Base-by-base conservation (phyloP, 176 grass and related monocot species). In the Oryza meyeriana region DNA sequence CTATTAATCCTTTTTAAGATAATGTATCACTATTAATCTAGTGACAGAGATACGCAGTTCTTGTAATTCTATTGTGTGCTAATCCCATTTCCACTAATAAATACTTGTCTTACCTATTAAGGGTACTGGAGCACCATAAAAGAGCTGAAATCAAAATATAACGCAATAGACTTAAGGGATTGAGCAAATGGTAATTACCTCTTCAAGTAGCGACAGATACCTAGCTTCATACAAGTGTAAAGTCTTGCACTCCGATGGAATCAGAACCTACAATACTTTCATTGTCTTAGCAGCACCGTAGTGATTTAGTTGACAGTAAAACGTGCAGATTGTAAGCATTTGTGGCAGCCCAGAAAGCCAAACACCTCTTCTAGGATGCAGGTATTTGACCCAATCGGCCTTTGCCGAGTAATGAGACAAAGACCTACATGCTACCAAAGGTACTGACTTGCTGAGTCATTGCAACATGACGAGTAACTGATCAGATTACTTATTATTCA, bases 161-260 rank as follows among this genome's bases (percentile, higher is more conserved):
- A 3, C 34, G 40, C 14, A 74, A 35, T 62, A 72, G 29, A 76
- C 71, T n/a, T n/a, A 36, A 78, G 16, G 17, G 39, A 84, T 12
- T 75, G 29, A 79, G 64, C 39, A 22, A 80, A 42, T 27, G 5
- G 66, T 12, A 72, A 57, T 84, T 86, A 98, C 95, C 92, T 98
- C 92, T 59, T 98, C 92, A 42, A 98, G 76, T 69, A 98, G 84
- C 76, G 92, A 88, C 84, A 98, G 80, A 86, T 93, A 95, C 82
- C 92, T 93, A 82, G 95, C 92, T 85, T 98, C 95, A 83, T 98
- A 98, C 58, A 98, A 87, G 92, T 95, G 92, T 42, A 98, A 69
- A 81, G 84, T 93, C 92, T 94, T 98, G 68, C 79, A 78, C 71
- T 98, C 95, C 81, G 95, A 93, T 81, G 95, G 95, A 63, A 98